phyloP scores from a whole-genome alignment of 495 filamentous ascomycete species.

The Talaromyces liani region DNA sequence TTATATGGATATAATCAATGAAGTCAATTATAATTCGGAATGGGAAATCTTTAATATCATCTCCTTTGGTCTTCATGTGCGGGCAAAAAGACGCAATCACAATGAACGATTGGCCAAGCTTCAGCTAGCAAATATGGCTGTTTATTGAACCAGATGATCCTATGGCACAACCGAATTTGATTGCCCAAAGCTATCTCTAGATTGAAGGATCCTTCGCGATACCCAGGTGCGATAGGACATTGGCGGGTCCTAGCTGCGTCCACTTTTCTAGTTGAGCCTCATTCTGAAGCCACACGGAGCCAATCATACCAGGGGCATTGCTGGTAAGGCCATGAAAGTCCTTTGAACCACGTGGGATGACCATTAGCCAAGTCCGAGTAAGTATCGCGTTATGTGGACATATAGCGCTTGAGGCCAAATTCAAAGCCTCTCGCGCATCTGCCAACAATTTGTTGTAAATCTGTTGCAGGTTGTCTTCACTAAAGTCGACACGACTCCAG shows the following conservation, averaged over 20 bases:
- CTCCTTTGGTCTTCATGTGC: no score
- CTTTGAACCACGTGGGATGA: constrained; percentile 24
- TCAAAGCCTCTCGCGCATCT: constrained; percentile 15
- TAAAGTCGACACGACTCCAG: not conserved
- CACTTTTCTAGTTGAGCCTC: constrained; percentile 25
- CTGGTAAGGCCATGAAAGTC: constrained; percentile 18
- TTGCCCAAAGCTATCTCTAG: no score
- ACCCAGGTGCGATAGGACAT: constrained; percentile 17
- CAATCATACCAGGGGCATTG: constrained; percentile 34
- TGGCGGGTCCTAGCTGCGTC: constrained; percentile 18
- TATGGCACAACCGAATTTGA: no score
- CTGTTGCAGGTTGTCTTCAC: constrained; percentile 3
- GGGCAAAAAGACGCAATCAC: no score
- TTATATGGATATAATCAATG: not conserved
- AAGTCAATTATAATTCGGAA: no score
- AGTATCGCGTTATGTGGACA: constrained; percentile 36
- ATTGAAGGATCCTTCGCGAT: constrained; percentile 7
- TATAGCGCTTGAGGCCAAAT: not conserved
- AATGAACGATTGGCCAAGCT: no score
- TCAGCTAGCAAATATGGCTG: no score
- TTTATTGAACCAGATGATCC: no score
- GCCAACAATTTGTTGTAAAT: constrained; percentile 20
- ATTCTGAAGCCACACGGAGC: constrained; percentile 25
- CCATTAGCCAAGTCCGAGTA: constrained; percentile 29
- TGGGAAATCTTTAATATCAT: no score